Conservation (phyloP, 768 basidiomycete species). For the Lactifluus echinatus region DNA sequence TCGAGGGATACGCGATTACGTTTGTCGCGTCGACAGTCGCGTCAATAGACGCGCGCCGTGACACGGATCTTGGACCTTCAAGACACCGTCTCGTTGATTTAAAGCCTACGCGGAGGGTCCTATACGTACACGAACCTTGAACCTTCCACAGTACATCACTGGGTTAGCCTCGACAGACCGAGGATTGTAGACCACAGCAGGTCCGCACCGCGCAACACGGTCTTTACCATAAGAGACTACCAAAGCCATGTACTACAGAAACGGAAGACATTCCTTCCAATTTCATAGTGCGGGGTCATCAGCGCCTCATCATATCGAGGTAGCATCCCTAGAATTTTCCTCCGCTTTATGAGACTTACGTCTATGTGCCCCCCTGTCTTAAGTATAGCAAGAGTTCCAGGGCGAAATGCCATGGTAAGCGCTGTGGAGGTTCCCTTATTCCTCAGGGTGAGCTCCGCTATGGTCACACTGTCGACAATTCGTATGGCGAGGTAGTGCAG, state of each 20-base stretch:
- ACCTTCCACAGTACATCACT: too few species aligned
- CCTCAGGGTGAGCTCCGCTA: constrained; percentile 57
- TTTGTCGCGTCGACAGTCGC: too few species aligned
- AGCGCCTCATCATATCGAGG: constrained; percentile 12
- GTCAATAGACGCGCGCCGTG: too few species aligned
- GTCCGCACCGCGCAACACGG: background rate
- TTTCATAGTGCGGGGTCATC: background rate
- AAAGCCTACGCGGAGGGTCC: too few species aligned
- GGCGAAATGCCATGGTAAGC: constrained; percentile 58
- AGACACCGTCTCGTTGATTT: constrained; percentile 8
- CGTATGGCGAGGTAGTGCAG: constrained; percentile 54
- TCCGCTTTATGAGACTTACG: background rate
- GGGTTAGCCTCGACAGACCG: too few species aligned
- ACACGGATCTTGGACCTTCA: too few species aligned
- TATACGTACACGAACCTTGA: too few species aligned
- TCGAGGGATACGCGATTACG: too few species aligned
- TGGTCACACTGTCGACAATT: constrained; percentile 37
- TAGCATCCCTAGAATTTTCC: background rate
- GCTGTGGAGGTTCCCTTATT: constrained; percentile 49
- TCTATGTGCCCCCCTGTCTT: background rate
- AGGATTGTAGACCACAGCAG: background rate
- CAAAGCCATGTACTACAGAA: background rate
- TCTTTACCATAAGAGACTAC: too few species aligned
- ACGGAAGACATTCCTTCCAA: background rate
- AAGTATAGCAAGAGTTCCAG: constrained; percentile 68